Base-by-base conservation (phyloP, 331 rosid genomes). In the Quercus phellos region DNA sequence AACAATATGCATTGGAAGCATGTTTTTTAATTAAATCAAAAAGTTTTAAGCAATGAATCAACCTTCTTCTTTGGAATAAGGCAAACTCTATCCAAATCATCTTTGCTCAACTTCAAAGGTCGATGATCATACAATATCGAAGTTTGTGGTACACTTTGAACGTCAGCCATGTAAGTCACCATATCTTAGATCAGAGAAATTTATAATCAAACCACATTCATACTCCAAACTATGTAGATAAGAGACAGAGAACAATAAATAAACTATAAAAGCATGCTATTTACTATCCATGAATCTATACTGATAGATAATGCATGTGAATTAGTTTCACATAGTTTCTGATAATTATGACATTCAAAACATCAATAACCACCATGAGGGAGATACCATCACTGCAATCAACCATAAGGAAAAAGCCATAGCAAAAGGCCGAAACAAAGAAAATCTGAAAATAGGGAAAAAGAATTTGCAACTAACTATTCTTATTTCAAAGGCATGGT, bases 21-120 rank as follows among this genome's bases (percentile, higher is more conserved):
- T 46, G 17, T 1, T 17, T 18, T 9, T 17, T 0, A 9, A 63
- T 13, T 35, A 61, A 24, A 42, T n/a, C 50, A 54, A 3, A 69
- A 42, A 3, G 46, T 8, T 26, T 61, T 26, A 21, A 42, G 76
- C 13, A 54, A 51, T 50, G 16, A 11, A 38, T 38, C 46, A 27
- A 89, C 89, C 92, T 89, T 89, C 50, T 76, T 82, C 58, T 78
- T 83, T 2, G 92, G 92, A 51, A 89, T 79, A 35, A 16, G 80
- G 68, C 85, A 77, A 42, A 86, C 90, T 64, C 92, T 78, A 0
- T 86, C 87, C 60, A 67, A 84, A 70, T 89, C 90, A 26, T 89
- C 89, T 22, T 54, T 6, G 43, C 86, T 89, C 60, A 89, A 56
- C 24, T 77, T 72, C 38, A 82, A 58, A 3, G 92, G 90, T 14